Conservation (phyloP, 371 early-diverging fungal species). For the Apophysomyces sp. region DNA sequence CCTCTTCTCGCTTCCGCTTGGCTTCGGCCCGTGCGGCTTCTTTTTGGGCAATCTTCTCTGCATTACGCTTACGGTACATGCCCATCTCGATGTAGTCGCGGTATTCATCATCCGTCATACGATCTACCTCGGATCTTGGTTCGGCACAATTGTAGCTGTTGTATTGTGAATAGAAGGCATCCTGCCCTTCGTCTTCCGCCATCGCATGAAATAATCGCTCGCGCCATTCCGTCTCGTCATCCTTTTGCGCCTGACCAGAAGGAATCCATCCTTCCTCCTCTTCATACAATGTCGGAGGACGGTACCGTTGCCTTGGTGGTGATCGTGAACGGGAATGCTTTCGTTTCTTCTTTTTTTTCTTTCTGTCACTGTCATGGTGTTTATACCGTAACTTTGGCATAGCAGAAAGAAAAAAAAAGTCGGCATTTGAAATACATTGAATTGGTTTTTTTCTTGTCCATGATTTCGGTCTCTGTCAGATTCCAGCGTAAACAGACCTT, state of each 20-base stretch:
- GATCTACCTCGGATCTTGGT: neutral
- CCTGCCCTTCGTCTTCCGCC: constrained; percentile 47
- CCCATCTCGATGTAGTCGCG: constrained; percentile 38
- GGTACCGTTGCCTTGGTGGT: constrained; percentile 11
- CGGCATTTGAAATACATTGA: too few species aligned
- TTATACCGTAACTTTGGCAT: neutral
- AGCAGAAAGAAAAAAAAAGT: neutral
- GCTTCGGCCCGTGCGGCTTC: constrained; percentile 19
- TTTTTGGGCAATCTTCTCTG: constrained; percentile 28
- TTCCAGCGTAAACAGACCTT: too few species aligned
- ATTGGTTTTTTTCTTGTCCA: too few species aligned
- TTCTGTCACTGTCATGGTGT: constrained; percentile 9
- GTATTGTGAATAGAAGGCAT: constrained; percentile 32
- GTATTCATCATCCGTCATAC: constrained; percentile 47
- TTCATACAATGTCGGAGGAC: constrained; percentile 27
- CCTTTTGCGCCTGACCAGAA: constrained; percentile 8
- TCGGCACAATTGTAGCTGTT: constrained; percentile 7
- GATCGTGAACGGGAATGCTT: constrained; percentile 3
- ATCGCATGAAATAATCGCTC: constrained; percentile 45
- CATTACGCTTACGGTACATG: constrained; percentile 33
- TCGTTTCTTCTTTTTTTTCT: constrained; percentile 7
- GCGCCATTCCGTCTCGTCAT: constrained; percentile 34
- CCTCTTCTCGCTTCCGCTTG: constrained; percentile 14
- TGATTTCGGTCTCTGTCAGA: too few species aligned
- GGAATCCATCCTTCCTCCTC: constrained; percentile 41